Evolutionary conservation across 108 stramenopile species (phyloP).

Genomic region (Cyclotella distinguenda): DNA sequence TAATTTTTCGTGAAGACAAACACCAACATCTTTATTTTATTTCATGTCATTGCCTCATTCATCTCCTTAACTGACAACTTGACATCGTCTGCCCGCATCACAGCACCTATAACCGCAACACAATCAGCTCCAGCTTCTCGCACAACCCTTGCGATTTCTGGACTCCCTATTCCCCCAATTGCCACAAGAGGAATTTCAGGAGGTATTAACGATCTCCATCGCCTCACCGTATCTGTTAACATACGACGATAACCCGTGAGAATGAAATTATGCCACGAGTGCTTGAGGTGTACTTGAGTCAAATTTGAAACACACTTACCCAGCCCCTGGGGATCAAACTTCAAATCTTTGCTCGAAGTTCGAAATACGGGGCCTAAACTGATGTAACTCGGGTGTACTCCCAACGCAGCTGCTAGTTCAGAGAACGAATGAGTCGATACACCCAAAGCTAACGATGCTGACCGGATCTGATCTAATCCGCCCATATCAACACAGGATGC

Average conservation of each 20-base stretch:
- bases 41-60: conserved; percentile 64
- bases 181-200: conserved; percentile 78
- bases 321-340: conserved; percentile 87
- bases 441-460: conserved; percentile 72
- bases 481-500: conserved; percentile 54
- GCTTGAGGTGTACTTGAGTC: too few species aligned
- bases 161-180: conserved; percentile 84
- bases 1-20: too few species aligned
- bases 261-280: too few species aligned
- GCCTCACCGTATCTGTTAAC: conserved; percentile 55
- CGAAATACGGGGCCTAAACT: conserved; percentile 88
- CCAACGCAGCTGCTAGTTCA: conserved; percentile 84
- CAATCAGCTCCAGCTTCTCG: conserved; percentile 84
- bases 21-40: too few species aligned
- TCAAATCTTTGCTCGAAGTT: conserved; percentile 83
- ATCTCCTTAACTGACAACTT: conserved; percentile 46
- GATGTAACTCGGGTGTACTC: conserved; percentile 85
- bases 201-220: conserved; percentile 83
- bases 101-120: conserved; percentile 87
- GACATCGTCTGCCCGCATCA: conserved; percentile 72
- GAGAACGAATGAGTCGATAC: conserved; percentile 91
- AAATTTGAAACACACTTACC: too few species aligned
- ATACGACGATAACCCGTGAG: too few species aligned
- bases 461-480: conserved; percentile 53
- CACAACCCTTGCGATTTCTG: conserved; percentile 63